A percentile compares a stretch with the other conserved stretches of the same genome.
Conservation (phyloP, 345 rosid genomes). For the Tarenaya hassleriana region DNA sequence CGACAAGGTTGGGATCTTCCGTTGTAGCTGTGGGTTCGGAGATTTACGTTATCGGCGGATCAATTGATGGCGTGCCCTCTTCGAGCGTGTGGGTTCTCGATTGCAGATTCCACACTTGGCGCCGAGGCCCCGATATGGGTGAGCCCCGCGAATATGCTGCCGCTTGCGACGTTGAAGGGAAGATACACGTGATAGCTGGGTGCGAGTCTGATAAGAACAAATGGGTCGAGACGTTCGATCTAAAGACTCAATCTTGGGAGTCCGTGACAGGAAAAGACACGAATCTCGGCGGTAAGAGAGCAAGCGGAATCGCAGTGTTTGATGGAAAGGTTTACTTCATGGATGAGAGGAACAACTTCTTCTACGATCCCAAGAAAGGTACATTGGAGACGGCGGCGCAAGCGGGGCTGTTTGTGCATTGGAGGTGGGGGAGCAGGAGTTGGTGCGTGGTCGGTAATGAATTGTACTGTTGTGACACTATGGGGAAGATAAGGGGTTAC, state of each 20-base stretch:
- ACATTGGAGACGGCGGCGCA: conserved; percentile 56
- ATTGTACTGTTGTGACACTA: conserved; percentile 72
- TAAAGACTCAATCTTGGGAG: conserved; percentile 43
- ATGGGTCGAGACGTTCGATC: conserved; percentile 82
- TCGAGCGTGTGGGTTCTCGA: conserved; percentile 69
- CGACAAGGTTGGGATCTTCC: conserved; percentile 52
- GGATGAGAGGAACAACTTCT: background rate
- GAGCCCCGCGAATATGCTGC: conserved; percentile 78
- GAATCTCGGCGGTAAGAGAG: conserved; percentile 52
- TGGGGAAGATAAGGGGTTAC: conserved; percentile 81
- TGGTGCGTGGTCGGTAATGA: conserved; percentile 62
- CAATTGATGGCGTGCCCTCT: conserved; percentile 53
- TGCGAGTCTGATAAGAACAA: conserved; percentile 49
- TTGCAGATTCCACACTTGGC: conserved; percentile 60
- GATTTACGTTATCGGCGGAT: conserved; percentile 73
- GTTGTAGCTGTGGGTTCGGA: conserved; percentile 42
- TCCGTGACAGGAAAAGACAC: conserved; percentile 42
- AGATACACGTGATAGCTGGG: conserved; percentile 79
- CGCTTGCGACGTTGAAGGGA: conserved; percentile 49
- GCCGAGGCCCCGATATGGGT: conserved; percentile 44
- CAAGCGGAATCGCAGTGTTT: conserved; percentile 86
- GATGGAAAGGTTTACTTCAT: conserved; percentile 25
- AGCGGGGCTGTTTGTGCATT: conserved; percentile 48
- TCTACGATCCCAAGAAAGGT: conserved; percentile 8
- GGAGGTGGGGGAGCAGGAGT: conserved; percentile 97